A percentile compares a stretch with the other conserved stretches of the same genome.
phyloP scores from a whole-genome alignment of 495 filamentous ascomycete species.

The Neurospora tetraspora region DNA sequence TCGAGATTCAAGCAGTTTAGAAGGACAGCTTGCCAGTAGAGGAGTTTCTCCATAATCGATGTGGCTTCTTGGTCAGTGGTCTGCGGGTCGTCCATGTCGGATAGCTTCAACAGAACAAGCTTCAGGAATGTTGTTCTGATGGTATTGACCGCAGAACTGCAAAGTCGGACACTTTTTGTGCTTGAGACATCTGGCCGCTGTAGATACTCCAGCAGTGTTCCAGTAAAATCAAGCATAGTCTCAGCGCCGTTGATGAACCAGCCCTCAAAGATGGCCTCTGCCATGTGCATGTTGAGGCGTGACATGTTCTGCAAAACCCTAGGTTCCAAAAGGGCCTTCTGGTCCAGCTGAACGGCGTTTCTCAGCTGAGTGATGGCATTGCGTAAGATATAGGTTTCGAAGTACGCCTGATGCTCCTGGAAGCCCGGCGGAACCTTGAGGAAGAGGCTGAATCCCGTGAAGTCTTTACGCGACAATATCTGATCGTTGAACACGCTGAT shows the following conservation, averaged over 20 bases:
- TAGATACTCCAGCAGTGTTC: conserved; percentile 73
- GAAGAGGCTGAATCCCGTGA: conserved; percentile 78
- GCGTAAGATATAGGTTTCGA: conserved; percentile 79
- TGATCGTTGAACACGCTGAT: conserved; percentile 75
- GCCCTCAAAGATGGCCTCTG: conserved; percentile 87
- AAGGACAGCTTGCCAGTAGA: conserved; percentile 91
- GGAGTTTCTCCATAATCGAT: conserved; percentile 66
- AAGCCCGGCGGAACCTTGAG: conserved; percentile 87
- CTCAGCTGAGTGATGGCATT: conserved; percentile 62
- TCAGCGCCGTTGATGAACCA: conserved; percentile 88
- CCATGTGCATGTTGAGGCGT: conserved; percentile 66
- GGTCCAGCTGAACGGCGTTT: conserved; percentile 58
- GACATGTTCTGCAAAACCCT: conserved; percentile 77
- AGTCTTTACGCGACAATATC: conserved; percentile 74
- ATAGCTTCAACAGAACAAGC: conserved; percentile 68
- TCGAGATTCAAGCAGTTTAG: conserved; percentile 67
- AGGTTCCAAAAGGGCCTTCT: conserved; percentile 66
- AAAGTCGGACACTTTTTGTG: conserved; percentile 80
- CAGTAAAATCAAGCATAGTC: conserved; percentile 76
- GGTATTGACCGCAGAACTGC: conserved; percentile 62
- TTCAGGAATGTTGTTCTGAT: conserved; percentile 68
- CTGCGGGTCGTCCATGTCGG: conserved; percentile 62
- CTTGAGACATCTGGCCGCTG: conserved; percentile 73
- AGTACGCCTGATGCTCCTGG: conserved; percentile 86
- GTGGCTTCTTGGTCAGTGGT: conserved; percentile 47